Evolutionary conservation across 176 grass and related monocot species (phyloP), one percentile per base, ranked within the genome.

Genomic region (Oryza punctata): DNA sequence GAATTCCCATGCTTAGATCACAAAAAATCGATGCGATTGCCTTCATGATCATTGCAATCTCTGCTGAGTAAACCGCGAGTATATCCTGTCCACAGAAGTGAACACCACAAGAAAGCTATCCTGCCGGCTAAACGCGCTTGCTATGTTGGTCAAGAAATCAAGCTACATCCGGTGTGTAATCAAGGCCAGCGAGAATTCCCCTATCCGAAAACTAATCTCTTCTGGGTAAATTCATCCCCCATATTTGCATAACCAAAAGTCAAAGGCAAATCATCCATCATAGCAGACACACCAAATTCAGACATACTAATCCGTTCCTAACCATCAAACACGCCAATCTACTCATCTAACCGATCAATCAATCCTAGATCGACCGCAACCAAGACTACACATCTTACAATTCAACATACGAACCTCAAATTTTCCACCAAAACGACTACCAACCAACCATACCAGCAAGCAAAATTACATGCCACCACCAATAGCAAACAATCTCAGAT

Each of bases 61-160:
- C 61, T 21, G 28, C 11, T 32, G 27, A 46, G 16, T 37, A 69
- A 69, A 26, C 41, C 12, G 69, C 38, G 46, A 46, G n/a, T 13
- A 16, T 8, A 21, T 63, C 32, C 12, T 44, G 60, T 28, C 79
- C 11, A 44, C 15, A 12, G 29, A 47, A 71, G 67, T 11, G 45
- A 80, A 69, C n/a, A 54, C 44, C 32, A 12, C 47, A 71, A 46
- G 52, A 52, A 73, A 82, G 52, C 25, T 32, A 63, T 35, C 19
- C 27, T 52, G 57, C 16, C 10, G 6, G 54, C 37, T 33, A 68
- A 43, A 30, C 14, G 24, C 35, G 24, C 33, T 69, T 59, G 33
- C 16, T 19, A 32, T 19, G 7, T 10, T 46, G 33, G 12, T 3
- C 7, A 70, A 69, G 6, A 67, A 85, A 61, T 50, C 73, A 61